Base-by-base conservation (phyloP, 768 basidiomycete species). In the Hortiboletus flavorubellus region DNA sequence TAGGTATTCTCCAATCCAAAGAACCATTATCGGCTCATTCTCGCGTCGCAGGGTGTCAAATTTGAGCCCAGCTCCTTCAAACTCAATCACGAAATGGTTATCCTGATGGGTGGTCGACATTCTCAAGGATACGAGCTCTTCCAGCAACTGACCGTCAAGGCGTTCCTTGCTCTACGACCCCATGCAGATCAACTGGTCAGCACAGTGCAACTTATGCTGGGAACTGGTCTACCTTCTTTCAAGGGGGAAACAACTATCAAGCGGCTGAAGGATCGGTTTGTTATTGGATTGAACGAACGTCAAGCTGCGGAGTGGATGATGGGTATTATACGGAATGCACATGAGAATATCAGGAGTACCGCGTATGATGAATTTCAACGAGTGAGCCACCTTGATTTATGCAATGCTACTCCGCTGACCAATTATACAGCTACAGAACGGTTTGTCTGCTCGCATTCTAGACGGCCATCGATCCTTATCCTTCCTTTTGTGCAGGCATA, bases 41-140 rank as follows among this genome's bases (percentile, higher is more conserved):
- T 41, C 18, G 39, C 59, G 16, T 51, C 38, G 44, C 62, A 93
- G 93, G 93, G 97, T 56, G 90, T 99, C 72, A 99, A 98, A 80
- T 99, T 99, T 68, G 97, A 99, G 67, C 96, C 97, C 0, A 89
- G 79, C 68, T 96, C 93, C 11, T 99, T 99, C 85, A 99, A 99
- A 74, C 81, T 99, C 46, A 97, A 93, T 56, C 95, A 98, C 69
- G 97, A 99, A 71, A 99, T 99, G 97, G 90, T 98, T 16, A 80
- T 90, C 14, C 75, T 98, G 33, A 99, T 99, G 97, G 97, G 97
- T 46, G 97, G 97, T 10, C 81, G 90, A 60, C 82, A 89, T 66
- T 95, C 93, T 1, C 91, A 95, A 72, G 97, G 97, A 18, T 99
- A 96, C 72, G 86, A 89, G 53, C 80, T 93, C 38, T 99, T 98